Base-by-base conservation (phyloP, 805 yeast species). In the Monosporozyma servazzii region DNA sequence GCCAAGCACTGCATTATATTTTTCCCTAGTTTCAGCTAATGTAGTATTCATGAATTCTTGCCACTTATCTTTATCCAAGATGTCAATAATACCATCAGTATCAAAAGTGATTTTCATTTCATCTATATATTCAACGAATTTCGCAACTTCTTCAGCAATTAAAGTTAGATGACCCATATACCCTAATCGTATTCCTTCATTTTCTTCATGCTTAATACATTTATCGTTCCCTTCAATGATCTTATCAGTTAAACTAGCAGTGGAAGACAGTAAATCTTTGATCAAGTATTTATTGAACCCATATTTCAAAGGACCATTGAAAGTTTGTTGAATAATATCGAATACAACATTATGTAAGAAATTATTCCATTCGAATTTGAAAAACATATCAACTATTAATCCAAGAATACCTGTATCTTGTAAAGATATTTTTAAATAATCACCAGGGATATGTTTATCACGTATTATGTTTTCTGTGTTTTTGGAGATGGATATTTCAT, bases 161-260 rank as follows among this genome's bases (percentile, higher is more conserved):
- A 91, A 72, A 4, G 95, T 89, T 54, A 91, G 70, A 66, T 91
- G 98, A 25, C 99, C 99, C 88, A 90, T 89, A 67, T 91, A 93
- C 0, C 98, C 99, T 21, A 91, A 79, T 51, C 96, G 74, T 15
- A 88, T 78, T 17, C 81, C 81, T 3, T 75, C 76, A 47, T 69
- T 70, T 56, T 75, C 76, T 65, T 88, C 88, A 56, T 81, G 75
- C 51, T 78, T 78, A 29, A 74, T 71, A 57, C 87, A 83, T 47
- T 72, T 71, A 45, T 71, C 69, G 57, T 84, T 84, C 2, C 90
- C 88, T 45, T 76, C 72, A 40, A 85, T 78, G 48, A 86, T 84
- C 46, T 77, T 66, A 54, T 77, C 75, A 2, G 89, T 82, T 49
- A 86, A 77, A 30, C 75, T 71, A 51, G 74, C 76, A 58, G 75